Base-by-base conservation (phyloP, 345 rosid species). In the Eutrema japonicum region DNA sequence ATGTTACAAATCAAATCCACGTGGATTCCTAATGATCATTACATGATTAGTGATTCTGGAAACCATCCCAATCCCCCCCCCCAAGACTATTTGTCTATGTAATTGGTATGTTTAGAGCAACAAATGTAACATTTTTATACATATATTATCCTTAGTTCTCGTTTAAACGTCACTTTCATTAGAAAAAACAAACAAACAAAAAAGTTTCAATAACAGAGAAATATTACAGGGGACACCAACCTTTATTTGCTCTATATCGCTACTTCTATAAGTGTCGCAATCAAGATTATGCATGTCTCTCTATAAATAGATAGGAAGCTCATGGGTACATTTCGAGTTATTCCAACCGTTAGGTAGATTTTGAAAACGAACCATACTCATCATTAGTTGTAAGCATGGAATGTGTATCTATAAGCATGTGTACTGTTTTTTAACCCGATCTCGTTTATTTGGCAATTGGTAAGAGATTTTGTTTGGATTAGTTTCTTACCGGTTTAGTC, bases 311-410 rank as follows among this genome's bases (percentile, higher is more conserved):
- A n/a, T 53, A 53, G 32, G 29, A 53, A 67, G 33, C 53, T 55
- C 64, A 68, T 51, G 45, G 63, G 18, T 68, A 33, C 35, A 43
- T 42, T 55, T 68, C 33, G 45, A 45, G 64, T 55, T 68, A 55
- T 43, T 55, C 53, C 54, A 54, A 68, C 64, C 30, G 26, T 68
- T 68, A 32, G 73, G 54, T 68, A 4, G 45, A 16, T 33, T 55
- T 18, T 55, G 45, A 55, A 32, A 68, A 16, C 72, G 51, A 68
- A 54, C 42, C 27, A 16, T 43, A 54, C 40, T 53, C 40, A 32
- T 52, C 30, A 30, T 68, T 52, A 68, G 52, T 54, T 68, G 63
- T 54, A 30, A 30, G 52, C 50, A 41, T 53, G 62, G 11, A 53
- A 41, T 41, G 37, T 41, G 16, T 29, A 9, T n/a, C 50, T 51